Evolutionary conservation across 2,329 filamentous ascomycete genomes (phyloP), one percentile per base, ranked within the genome.

Genomic region (Alternaria infectoria): DNA sequence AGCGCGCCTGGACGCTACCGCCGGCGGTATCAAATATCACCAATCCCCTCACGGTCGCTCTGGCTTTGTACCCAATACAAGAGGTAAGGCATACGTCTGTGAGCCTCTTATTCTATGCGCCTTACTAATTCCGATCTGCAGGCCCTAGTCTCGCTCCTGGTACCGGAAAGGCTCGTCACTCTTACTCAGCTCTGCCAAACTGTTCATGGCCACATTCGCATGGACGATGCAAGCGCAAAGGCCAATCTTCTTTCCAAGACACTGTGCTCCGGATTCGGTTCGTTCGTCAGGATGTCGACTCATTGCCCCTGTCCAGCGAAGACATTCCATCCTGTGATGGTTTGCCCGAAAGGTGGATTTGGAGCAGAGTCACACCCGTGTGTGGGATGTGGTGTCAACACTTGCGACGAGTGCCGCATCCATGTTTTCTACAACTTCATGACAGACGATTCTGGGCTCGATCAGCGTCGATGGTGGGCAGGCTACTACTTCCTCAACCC

Each of bases 371-470:
- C 67, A 13, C 54, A 54, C 4, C 70, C 72, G 6, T 76, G 74
- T 46, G 28, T 51, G 2, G 47, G 51, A 10, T 76, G 74, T 43
- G 62, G 61, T 6, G 49, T 65, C 25, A 75, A 64, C 36, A 76
- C 74, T 9, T 76, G 74, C 55, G 60, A 76, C 21, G 74, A 76
- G 40, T 76, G 74, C 36, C 70, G 74, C 1, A 69, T 74, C 46
- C 74, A 75, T 44, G 70, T 71, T 50, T 63, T 69, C n/a, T 76
- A 74, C 57, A 71, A 74, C 25, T 66, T 57, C 45, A 62, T 66
- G 36, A 57, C 64, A 21, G 67, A 71, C 45, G 62, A 69, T 15
- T 47, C 66, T 7, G 72, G 71, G 28, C 54, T 74, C 10, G 65
- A 70, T 6, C 57, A 60, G 28, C 63, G 57, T 40, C 63, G 61